Evolutionary conservation across 2,329 filamentous ascomycete genomes (phyloP), one percentile per base, ranked within the genome.

Genomic region (Aspergillus phoenicis): DNA sequence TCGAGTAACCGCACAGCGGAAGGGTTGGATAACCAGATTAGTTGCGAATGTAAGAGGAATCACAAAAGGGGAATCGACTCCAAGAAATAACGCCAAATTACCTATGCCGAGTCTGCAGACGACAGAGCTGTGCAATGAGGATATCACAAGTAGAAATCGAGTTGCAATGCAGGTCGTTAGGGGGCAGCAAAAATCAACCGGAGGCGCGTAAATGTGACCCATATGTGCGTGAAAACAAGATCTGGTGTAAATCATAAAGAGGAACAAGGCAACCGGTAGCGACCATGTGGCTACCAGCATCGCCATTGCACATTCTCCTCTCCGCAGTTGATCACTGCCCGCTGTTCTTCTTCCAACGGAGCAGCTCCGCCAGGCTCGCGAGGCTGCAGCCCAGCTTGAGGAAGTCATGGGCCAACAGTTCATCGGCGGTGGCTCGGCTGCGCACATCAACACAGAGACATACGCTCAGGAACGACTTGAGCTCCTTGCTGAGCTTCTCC

Each of bases 401-500:
- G 82, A 99, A 99, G 70, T 98, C 95, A 74, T 98, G 93, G 62
- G 89, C 87, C 63, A 98, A 82, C 53, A 99, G 83, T 79, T 99
- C 95, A 63, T 91, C 87, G 0, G 95, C 93, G 26, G 92, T 97
- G 11, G 95, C 95, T 74, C 95, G 88, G 75, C 90, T 94, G 83
- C 94, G 93, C 71, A 99, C 93, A 71, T 98, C 94, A 51, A 99
- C 95, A 71, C 95, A 98, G 51, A 99, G 84, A 78, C 95, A 99
- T 65, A 97, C 93, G 26, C 91, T 95, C 73, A 99, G 79, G 86
- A 99, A 99, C 22, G 91, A 91, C 83, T 98, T 98, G 68, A 99
- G 87, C 80, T 98, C 95, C 83, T 97, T 97, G 81, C 91, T 96
- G 62, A 98, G 86, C 81, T 96, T 97, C 81, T 99, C 94, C 1